These are phyloP conservation scores for Colletotrichum costaricense DNA, from an alignment of 2,329 filamentous ascomycete species.

Conservation along the genomic window DNA sequence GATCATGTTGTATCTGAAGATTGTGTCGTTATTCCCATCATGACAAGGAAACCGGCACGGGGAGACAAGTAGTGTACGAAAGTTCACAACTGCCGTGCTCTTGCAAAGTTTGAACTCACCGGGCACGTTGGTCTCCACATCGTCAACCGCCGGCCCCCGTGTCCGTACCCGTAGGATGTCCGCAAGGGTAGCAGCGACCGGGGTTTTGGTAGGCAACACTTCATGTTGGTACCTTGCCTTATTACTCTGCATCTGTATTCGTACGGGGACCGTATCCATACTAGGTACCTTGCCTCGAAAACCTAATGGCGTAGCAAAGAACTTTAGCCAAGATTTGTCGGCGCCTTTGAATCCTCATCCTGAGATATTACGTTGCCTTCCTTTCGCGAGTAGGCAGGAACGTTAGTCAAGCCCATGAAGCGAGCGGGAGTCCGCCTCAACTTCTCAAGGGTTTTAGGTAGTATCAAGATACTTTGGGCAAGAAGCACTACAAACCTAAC, in stretches of 20 bases:
- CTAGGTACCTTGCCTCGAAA: neutral
- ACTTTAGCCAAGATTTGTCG: neutral
- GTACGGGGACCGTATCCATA: no score
- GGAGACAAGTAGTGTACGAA: neutral
- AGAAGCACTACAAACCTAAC: neutral
- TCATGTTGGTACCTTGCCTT: neutral
- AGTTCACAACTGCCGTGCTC: conserved; percentile 26
- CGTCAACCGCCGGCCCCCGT: conserved; percentile 22
- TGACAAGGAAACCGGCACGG: neutral
- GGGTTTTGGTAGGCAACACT: neutral
- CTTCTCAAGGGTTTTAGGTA: no score
- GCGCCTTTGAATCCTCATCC: neutral
- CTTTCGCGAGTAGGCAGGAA: neutral
- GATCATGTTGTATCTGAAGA: neutral
- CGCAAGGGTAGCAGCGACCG: neutral
- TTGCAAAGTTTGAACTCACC: conserved; percentile 18
- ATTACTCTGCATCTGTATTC: no score
- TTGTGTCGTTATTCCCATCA: neutral
- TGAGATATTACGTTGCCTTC: neutral
- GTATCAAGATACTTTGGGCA: neutral
- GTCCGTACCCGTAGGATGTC: conserved; percentile 21
- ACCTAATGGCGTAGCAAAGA: neutral
- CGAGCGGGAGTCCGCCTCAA: no score
- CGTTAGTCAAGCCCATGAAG: neutral
- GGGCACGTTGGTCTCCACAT: conserved; percentile 25